Percentiles rank a stretch among this genome's conserved stretches.
These are phyloP conservation scores for Globisporangium paroecandrum DNA, from an alignment of 352 stramenopile species.

Conservation along the genomic window DNA sequence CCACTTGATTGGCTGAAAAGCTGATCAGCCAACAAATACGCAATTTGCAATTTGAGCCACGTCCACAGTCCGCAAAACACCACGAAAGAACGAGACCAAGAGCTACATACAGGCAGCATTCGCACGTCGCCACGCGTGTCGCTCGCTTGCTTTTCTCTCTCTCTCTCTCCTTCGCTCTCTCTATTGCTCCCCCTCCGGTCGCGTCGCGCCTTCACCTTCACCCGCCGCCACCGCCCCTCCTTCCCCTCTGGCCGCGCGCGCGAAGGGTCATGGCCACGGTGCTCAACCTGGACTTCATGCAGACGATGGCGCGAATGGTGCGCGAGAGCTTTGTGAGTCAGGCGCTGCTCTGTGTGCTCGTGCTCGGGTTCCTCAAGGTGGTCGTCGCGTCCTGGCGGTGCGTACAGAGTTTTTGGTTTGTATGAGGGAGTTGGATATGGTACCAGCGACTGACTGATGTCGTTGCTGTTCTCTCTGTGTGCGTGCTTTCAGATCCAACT, in stretches of 20 bases:
- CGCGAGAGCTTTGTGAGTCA: constrained; percentile 67
- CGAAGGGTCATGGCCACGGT: constrained; percentile 39
- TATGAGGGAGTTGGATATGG: neutral
- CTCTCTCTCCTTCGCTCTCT: neutral
- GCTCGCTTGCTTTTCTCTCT: neutral
- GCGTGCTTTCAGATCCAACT: constrained; percentile 22
- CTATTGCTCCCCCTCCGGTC: neutral
- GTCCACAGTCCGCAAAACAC: neutral
- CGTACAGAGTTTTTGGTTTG: neutral
- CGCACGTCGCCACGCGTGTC: neutral
- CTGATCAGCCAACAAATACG: neutral
- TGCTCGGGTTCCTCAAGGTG: constrained; percentile 55
- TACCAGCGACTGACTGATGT: neutral
- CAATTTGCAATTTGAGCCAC: neutral
- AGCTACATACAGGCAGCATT: neutral
- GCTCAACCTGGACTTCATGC: constrained; percentile 62
- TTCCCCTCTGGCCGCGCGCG: neutral
- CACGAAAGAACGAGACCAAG: neutral
- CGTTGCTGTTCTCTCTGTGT: neutral
- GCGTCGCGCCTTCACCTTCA: neutral
- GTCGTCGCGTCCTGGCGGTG: constrained; percentile 59
- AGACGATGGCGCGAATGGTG: constrained; percentile 56
- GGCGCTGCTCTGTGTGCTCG: constrained; percentile 51
- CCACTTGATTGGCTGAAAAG: constrained; percentile 18
- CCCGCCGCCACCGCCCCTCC: neutral